Evolutionary conservation across 1,284 basidiomycete species (phyloP).

Genomic region (Rhizopogon parksii): DNA sequence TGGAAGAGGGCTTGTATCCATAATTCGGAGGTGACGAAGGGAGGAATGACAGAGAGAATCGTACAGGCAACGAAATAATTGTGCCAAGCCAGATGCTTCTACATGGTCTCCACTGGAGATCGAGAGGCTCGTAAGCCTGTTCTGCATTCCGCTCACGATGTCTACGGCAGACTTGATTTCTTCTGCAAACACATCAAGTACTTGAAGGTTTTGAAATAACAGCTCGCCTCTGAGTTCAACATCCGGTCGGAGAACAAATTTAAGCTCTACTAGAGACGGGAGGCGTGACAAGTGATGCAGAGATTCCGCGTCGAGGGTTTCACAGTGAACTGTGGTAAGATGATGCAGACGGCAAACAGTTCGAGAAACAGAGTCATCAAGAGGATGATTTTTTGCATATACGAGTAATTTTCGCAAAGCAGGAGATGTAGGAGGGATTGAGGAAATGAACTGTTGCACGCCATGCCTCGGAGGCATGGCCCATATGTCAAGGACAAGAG

Average conservation of each 20-base stretch:
- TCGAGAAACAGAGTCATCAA: background rate
- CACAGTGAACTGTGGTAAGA: background rate
- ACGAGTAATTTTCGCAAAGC: background rate
- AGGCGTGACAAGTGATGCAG: background rate
- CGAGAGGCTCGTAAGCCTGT: slow-evolving; percentile 3
- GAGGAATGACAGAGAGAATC: background rate
- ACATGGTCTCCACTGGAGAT: background rate
- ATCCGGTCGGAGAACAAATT: background rate
- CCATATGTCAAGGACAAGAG: background rate
- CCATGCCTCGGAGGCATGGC: background rate
- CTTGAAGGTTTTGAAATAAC: background rate
- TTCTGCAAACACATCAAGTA: background rate
- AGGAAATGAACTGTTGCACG: slow-evolving; percentile 1
- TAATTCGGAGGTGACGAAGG: background rate
- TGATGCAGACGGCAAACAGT: background rate
- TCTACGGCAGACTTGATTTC: background rate
- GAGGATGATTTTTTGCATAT: background rate
- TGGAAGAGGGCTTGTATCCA: background rate
- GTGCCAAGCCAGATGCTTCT: background rate
- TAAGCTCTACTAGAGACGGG: background rate
- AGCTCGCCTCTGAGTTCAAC: background rate
- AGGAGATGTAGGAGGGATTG: background rate
- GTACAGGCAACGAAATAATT: background rate
- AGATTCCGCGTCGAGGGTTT: background rate
- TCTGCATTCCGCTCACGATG: background rate